Conservation (phyloP, 2,329 filamentous ascomycete genomes). For the Colletotrichum kahawae region DNA sequence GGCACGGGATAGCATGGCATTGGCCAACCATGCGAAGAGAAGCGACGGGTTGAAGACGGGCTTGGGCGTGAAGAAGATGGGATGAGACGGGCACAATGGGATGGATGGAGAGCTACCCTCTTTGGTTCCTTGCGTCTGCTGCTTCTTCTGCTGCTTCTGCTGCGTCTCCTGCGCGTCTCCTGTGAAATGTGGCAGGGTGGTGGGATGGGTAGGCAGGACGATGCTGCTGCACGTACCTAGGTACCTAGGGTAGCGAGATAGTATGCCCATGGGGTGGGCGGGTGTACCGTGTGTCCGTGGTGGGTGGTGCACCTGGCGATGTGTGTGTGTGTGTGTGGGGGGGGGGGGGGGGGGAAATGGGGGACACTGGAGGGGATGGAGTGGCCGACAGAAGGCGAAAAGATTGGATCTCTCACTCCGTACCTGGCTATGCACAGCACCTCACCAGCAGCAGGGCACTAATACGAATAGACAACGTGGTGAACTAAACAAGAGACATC, state of each 20-base stretch:
- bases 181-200: background rate
- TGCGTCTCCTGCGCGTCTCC: background rate
- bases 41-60: background rate
- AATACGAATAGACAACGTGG: background rate
- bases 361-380: background rate
- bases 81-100: background rate
- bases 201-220: background rate
- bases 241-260: background rate
- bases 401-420: background rate
- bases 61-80: background rate
- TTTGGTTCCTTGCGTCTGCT: background rate
- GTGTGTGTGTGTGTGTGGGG: background rate
- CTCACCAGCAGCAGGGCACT: background rate
- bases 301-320: background rate
- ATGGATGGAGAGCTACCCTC: background rate
- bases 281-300: background rate
- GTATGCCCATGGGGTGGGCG: background rate
- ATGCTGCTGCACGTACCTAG: background rate
- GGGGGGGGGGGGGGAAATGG: too few species aligned
- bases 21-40: background rate
- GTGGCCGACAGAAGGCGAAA: background rate
- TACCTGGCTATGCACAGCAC: background rate
- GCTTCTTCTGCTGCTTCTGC: background rate
- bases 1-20: background rate
- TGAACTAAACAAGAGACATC: background rate